Evolutionary conservation across 2,329 filamentous ascomycete genomes (phyloP), one percentile per base, ranked within the genome.

Genomic region (Lasiodiplodia gonubiensis): DNA sequence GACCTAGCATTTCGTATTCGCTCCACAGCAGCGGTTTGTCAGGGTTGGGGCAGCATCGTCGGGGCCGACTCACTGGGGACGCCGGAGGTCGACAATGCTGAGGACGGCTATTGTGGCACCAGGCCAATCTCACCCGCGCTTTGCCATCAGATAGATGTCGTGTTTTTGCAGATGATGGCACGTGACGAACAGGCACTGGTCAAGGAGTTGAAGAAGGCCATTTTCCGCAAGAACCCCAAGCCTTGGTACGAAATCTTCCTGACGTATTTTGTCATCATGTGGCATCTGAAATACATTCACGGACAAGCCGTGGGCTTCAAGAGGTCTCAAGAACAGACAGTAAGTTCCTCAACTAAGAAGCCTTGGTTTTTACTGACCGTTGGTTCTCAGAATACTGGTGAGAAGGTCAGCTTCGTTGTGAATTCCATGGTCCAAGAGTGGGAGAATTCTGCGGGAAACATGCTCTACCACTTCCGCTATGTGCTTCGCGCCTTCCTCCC

Each of bases 231-330:
- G 3, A 74, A 72, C 35, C 75, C 76, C 68, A 78, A 78, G 53
- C 76, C 76, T 2, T 79, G 76, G 76, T 78, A 78, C 51, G 76
- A 78, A 53, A 67, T 79, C 14, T 77, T 76, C 59, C 53, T 79
- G 53, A 71, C 76, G 6, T 74, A 78, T 16, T 78, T 77, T 65
- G 73, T 79, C 18, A 70, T 78, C 12, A 73, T 77, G 53, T 78
- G 72, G 72, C 78, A 78, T 53, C 73, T 79, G 11, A 75, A 77
- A 27, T 79, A 77, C 68, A 77, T 79, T 23, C 72, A 76, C 53
- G 70, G 71, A 8, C 73, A 76, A 27, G 77, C 76, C 4, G 70
- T 74, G 57, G 71, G 72, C 16, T 79, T 78, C 66, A 77, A 78
- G 52, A 72, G 70, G 42, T 75, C 75, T 1, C 51, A 27, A 35